Base-by-base conservation (phyloP, 768 basidiomycete species). In the Coprinopsis sp. region DNA sequence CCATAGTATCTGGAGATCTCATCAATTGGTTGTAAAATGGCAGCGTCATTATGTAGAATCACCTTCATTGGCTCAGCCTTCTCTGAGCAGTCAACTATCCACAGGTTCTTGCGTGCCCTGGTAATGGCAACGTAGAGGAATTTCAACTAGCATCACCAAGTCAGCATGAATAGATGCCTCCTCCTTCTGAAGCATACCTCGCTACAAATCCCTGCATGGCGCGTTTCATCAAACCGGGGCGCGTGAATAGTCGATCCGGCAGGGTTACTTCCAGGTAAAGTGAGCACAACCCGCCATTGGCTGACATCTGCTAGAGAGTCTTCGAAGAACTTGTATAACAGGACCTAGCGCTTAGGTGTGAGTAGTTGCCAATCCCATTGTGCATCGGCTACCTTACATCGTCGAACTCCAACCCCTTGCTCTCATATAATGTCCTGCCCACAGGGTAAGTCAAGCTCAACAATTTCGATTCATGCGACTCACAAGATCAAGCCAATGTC, bases 321-420 rank as follows among this genome's bases (percentile, higher is more conserved):
- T 21, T 77, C 72, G 53, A 89, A 89, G 61, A 87, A 87, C 51
- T 89, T 80, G 54, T 81, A 87, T 8, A 89, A 55, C 3, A 89
- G 67, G 3, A 89, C 84, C 84, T 87, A 44, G 13, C 11, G 21
- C n/a, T 23, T 21, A 2, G 40, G 23, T 3, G 51, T 30, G 39
- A 33, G 22, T 33, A 34, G 12, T 13, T 14, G 28, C 16, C 33
- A 5, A 27, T 19, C 2, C 31, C 7, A 33, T n/a, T 22, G 23
- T n/a, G n/a, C n/a, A n/a, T n/a, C n/a, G n/a, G n/a, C n/a, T n/a
- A n/a, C 12, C 62, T 33, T 42, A 81, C 82, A 53, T 84, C 81
- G 51, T 81, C 73, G 58, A 83, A 84, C 53, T 84, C 82, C 4
- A 83, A 61, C 0, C 82, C 82, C 62, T 83, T 84, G 68, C 76